A percentile compares a stretch with the other conserved stretches of the same genome.
phyloP scores from a whole-genome alignment of 2,329 filamentous ascomycete species.

The Nemania sp. region DNA sequence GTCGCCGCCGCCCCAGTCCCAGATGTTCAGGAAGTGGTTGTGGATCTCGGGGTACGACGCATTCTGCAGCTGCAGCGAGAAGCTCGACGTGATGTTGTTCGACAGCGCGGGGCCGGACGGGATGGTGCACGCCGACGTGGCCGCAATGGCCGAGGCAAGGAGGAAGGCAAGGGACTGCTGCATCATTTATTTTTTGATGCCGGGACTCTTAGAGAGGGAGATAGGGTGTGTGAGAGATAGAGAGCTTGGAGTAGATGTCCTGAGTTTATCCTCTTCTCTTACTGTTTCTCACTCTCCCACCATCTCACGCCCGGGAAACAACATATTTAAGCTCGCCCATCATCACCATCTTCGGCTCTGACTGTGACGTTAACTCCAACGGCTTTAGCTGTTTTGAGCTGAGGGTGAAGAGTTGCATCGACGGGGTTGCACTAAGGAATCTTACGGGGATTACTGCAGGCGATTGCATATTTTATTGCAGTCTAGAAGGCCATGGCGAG shows the following conservation, averaged over 20 bases:
- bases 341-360: background rate
- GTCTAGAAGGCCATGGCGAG: constrained; percentile 27
- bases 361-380: constrained; percentile 18
- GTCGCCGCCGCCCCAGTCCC: constrained; percentile 55
- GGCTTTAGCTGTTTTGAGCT: constrained; percentile 20
- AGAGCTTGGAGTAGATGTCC: constrained; percentile 8
- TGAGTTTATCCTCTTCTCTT: constrained; percentile 7
- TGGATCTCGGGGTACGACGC: constrained; percentile 53
- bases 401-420: constrained; percentile 19
- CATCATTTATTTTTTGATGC: constrained; percentile 15
- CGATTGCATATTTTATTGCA: constrained; percentile 39
- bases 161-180: constrained; percentile 25
- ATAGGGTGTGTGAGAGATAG: no score
- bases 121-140: constrained; percentile 48
- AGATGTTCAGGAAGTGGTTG: constrained; percentile 54
- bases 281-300: background rate
- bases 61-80: constrained; percentile 55
- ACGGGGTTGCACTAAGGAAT: constrained; percentile 16
- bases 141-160: constrained; percentile 36
- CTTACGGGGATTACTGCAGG: constrained; percentile 25
- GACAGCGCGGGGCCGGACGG: constrained; percentile 46
- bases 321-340: constrained; percentile 34
- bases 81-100: constrained; percentile 52
- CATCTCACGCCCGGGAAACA: constrained; percentile 7
- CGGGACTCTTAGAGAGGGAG: no score